These are phyloP conservation scores for Botrytis galanthina DNA, from an alignment of 2,329 filamentous ascomycete genomes.

Conservation along the genomic window DNA sequence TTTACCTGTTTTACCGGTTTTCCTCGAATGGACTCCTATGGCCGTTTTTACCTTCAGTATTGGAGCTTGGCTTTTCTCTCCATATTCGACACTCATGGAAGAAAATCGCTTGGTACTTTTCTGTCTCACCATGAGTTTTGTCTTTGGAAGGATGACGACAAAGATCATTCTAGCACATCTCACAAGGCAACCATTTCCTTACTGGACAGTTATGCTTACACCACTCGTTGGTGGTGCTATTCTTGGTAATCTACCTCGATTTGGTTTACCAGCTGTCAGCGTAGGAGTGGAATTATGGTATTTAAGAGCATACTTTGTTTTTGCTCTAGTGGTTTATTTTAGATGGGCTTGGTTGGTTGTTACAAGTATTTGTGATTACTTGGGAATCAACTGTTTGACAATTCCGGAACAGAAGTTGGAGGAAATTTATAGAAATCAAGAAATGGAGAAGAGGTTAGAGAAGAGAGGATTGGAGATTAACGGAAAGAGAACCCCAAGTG, in stretches of 20 bases:
- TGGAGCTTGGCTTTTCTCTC: conserved; percentile 83
- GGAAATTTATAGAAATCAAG: conserved; percentile 22
- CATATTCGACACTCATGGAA: conserved; percentile 74
- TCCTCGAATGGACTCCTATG: conserved; percentile 94
- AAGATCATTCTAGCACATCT: conserved; percentile 98
- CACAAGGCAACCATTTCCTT: conserved; percentile 89
- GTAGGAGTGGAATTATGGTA: conserved; percentile 72
- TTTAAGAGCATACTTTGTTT: conserved; percentile 78
- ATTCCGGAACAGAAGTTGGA: conserved; percentile 61
- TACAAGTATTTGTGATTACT: conserved; percentile 82
- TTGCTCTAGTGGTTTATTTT: conserved; percentile 82
- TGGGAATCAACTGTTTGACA: conserved; percentile 93
- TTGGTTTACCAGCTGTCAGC: conserved; percentile 68
- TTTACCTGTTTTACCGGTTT: conserved; percentile 75
- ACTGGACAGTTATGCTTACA: conserved; percentile 88
- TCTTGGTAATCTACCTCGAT: conserved; percentile 74
- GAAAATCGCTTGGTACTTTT: conserved; percentile 91
- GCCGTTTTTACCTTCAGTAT: conserved; percentile 73
- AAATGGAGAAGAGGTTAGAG: conserved; percentile 29
- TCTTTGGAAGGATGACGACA: conserved; percentile 96
- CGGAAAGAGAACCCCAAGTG: conserved; percentile 29
- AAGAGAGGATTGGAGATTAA: conserved; percentile 13
- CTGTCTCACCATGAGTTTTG: conserved; percentile 91
- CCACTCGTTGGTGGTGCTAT: conserved; percentile 84
- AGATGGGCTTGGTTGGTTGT: conserved; percentile 92